These are phyloP conservation scores for Saccharomycopsis schoenii DNA, from an alignment of 805 yeast species.

Conservation along the genomic window DNA sequence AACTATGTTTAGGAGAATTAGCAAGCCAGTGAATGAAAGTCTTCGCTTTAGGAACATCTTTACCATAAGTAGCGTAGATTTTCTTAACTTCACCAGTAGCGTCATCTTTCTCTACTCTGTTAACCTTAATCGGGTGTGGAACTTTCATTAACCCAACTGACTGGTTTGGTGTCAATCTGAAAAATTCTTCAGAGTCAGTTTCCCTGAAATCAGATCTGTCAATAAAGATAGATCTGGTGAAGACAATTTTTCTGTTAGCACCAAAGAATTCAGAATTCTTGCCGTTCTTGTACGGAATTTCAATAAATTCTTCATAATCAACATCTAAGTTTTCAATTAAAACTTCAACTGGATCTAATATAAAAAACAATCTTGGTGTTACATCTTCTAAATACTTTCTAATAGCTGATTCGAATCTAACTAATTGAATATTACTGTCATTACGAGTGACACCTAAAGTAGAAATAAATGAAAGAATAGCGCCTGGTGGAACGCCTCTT, in stretches of 20 bases:
- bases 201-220: constrained; percentile 84
- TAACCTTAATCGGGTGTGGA: constrained; percentile 70
- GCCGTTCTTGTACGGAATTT: constrained; percentile 88
- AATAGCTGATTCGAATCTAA: constrained; percentile 81
- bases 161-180: constrained; percentile 89
- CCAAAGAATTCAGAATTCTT: constrained; percentile 52
- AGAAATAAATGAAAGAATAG: constrained; percentile 83
- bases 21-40: constrained; percentile 97
- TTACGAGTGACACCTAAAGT: constrained; percentile 96
- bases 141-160: constrained; percentile 91
- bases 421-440: constrained; percentile 81
- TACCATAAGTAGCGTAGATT: constrained; percentile 64
- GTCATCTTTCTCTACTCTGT: constrained; percentile 52
- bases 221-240: constrained; percentile 69
- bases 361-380: constrained; percentile 91
- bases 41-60: constrained; percentile 68
- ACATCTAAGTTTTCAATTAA: constrained; percentile 74
- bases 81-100: constrained; percentile 50
- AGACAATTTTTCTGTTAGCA: constrained; percentile 56
- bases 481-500: constrained; percentile 99
- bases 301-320: constrained; percentile 57
- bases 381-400: constrained; percentile 81
- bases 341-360: constrained; percentile 77
- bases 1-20: constrained; percentile 44
- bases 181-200: constrained; percentile 55